Percentiles rank a stretch among this genome's conserved stretches.
These are phyloP conservation scores for Sporothrix inflata DNA, from an alignment of 2,329 filamentous ascomycete genomes.

Conservation along the genomic window DNA sequence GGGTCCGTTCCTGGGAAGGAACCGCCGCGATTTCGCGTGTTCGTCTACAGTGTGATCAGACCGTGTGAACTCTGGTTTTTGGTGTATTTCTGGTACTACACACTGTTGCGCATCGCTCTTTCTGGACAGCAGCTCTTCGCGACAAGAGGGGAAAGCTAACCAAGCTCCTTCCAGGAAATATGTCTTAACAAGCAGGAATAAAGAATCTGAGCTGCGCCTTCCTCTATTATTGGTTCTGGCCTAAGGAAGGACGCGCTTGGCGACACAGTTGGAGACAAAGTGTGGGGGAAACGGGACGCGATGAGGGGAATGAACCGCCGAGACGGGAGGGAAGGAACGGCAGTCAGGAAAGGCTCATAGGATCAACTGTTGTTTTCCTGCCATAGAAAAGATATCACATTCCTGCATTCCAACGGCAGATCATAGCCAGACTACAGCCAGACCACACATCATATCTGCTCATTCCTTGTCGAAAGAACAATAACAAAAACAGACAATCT, in stretches of 20 bases:
- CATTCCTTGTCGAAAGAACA: not conserved
- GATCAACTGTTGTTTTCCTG: not conserved
- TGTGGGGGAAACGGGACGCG: not conserved
- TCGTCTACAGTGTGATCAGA: not conserved
- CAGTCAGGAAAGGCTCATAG: not conserved
- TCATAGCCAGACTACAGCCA: not conserved
- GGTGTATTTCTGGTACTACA: not conserved
- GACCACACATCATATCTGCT: not conserved
- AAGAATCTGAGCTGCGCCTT: not conserved
- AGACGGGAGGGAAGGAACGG: not conserved
- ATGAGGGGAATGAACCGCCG: not conserved
- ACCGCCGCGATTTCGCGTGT: not conserved
- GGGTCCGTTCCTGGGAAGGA: not conserved
- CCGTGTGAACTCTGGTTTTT: not conserved
- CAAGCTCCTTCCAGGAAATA: not conserved
- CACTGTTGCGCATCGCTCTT: not conserved
- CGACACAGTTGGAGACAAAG: not conserved
- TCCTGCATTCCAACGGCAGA: conserved; percentile 4
- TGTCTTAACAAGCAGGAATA: not conserved
- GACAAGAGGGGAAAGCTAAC: not conserved
- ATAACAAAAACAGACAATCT: not conserved
- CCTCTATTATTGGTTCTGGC: not conserved
- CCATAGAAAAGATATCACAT: not conserved
- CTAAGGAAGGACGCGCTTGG: not conserved
- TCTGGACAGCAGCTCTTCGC: not conserved